These are phyloP conservation scores for Emydomyces testavorans DNA, from an alignment of 2,329 filamentous ascomycete genomes.

Conservation along the genomic window DNA sequence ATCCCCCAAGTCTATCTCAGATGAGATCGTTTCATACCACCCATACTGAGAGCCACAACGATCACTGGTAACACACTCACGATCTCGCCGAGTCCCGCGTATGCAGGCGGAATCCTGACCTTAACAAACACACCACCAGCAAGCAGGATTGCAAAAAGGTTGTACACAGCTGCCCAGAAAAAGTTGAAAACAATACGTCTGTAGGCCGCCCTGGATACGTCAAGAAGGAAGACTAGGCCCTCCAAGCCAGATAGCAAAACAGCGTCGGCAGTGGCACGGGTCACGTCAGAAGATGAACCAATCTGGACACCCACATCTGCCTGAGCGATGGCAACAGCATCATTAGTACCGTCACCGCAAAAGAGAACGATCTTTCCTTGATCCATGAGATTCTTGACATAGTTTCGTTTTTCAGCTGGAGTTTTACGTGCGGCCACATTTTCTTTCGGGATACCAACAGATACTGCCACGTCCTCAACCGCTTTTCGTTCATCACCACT, in stretches of 20 bases:
- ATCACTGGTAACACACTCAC: slow-evolving; percentile 64
- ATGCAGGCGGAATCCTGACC: slow-evolving; percentile 49
- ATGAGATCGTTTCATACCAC: slow-evolving; percentile 6
- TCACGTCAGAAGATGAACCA: slow-evolving; percentile 51
- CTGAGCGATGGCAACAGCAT: slow-evolving; percentile 59
- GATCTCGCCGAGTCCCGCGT: slow-evolving; percentile 59
- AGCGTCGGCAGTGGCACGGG: slow-evolving; percentile 55
- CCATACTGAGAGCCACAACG: slow-evolving; percentile 34
- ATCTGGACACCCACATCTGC: slow-evolving; percentile 63
- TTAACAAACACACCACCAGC: slow-evolving; percentile 54
- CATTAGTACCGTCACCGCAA: slow-evolving; percentile 68
- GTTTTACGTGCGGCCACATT: slow-evolving; percentile 39
- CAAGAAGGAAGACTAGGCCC: slow-evolving; percentile 49
- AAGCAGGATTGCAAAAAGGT: slow-evolving; percentile 55
- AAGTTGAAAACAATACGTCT: slow-evolving; percentile 56
- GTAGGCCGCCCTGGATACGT: slow-evolving; percentile 38
- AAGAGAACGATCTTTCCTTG: slow-evolving; percentile 48
- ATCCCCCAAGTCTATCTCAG: background rate
- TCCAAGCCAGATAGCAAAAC: slow-evolving; percentile 50
- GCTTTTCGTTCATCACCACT: slow-evolving; percentile 46
- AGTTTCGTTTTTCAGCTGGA: slow-evolving; percentile 45
- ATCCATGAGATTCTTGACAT: slow-evolving; percentile 34
- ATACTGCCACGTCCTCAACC: slow-evolving; percentile 39
- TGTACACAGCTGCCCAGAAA: slow-evolving; percentile 58
- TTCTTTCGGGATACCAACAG: slow-evolving; percentile 30